Conservation (phyloP, 192 early-diverging fungal genomes). For the Backusella liffmaniae region DNA sequence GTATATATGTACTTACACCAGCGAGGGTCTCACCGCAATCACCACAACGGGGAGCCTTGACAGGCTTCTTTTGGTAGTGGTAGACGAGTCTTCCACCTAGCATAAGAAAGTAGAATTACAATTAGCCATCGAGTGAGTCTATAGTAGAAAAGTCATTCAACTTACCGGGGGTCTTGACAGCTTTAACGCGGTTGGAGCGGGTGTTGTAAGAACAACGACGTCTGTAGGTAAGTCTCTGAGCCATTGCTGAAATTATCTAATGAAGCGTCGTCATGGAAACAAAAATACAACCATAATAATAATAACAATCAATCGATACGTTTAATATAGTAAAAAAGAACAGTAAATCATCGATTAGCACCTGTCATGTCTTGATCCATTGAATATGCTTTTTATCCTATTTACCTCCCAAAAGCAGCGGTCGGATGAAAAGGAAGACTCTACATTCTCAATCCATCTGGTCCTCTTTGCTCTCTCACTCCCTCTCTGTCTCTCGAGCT, state of each 20-base stretch:
- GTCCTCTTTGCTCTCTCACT: slow-evolving; percentile 1
- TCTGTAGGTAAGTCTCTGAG: slow-evolving; percentile 82
- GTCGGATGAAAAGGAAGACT: slow-evolving; percentile 12
- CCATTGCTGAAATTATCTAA: slow-evolving; percentile 48
- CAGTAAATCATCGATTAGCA: neutral
- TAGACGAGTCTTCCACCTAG: slow-evolving; percentile 86
- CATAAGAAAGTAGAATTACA: neutral
- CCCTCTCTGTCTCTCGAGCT: neutral
- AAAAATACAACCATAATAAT: neutral
- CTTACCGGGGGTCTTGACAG: slow-evolving; percentile 85
- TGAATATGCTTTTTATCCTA: neutral
- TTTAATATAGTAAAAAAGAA: neutral
- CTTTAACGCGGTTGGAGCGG: slow-evolving; percentile 81
- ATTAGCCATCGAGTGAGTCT: neutral
- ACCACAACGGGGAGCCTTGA: slow-evolving; percentile 91
- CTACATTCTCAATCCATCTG: neutral
- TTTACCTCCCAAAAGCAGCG: slow-evolving; percentile 14
- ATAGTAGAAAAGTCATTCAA: neutral
- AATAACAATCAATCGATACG: neutral
- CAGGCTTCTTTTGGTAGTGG: slow-evolving; percentile 93
- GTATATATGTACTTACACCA: slow-evolving; percentile 63
- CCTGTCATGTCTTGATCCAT: neutral
- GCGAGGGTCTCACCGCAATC: slow-evolving; percentile 91
- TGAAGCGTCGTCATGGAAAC: neutral
- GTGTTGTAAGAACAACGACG: slow-evolving; percentile 88